Evolutionary conservation across 192 early-diverging fungal genomes (phyloP).

Genomic region (Backusella tarrabulga): DNA sequence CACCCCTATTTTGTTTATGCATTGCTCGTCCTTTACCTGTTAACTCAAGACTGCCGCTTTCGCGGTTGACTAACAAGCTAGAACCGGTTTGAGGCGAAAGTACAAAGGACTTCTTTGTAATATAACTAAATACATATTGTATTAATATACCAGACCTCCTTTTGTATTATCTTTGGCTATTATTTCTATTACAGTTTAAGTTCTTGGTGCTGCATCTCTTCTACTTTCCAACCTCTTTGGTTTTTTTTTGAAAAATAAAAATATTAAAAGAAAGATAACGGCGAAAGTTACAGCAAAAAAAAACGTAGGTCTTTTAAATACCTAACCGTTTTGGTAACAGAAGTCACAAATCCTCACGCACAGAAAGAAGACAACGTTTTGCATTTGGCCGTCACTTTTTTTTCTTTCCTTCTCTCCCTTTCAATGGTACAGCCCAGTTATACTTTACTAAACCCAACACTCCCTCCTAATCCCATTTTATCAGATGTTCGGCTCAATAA

Average conservation of each 20-base stretch:
- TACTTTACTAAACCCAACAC: not conserved
- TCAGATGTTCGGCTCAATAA: slow-evolving; percentile 18
- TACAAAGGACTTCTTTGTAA: slow-evolving; percentile 52
- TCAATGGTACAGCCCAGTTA: slow-evolving; percentile 6
- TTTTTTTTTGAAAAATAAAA: not conserved
- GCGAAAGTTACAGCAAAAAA: not conserved
- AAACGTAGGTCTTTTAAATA: not conserved
- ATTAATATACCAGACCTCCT: not conserved
- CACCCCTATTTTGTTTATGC: not conserved
- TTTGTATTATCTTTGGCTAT: not conserved
- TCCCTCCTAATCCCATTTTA: not conserved
- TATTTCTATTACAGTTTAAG: not conserved
- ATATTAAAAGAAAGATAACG: not conserved
- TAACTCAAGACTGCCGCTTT: slow-evolving; percentile 26
- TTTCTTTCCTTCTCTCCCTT: not conserved
- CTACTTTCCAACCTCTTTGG: not conserved
- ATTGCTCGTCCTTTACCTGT: slow-evolving; percentile 10
- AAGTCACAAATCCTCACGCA: not conserved
- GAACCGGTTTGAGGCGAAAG: slow-evolving; percentile 57
- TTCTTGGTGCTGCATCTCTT: not conserved
- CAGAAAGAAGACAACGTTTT: too few species aligned
- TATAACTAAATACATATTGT: slow-evolving; percentile 39
- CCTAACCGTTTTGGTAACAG: not conserved
- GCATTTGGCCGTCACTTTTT: not conserved
- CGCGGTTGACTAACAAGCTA: slow-evolving; percentile 60